Base-by-base conservation (phyloP, 164 flowering plant genomes). In the Brasenia schreberi region DNA sequence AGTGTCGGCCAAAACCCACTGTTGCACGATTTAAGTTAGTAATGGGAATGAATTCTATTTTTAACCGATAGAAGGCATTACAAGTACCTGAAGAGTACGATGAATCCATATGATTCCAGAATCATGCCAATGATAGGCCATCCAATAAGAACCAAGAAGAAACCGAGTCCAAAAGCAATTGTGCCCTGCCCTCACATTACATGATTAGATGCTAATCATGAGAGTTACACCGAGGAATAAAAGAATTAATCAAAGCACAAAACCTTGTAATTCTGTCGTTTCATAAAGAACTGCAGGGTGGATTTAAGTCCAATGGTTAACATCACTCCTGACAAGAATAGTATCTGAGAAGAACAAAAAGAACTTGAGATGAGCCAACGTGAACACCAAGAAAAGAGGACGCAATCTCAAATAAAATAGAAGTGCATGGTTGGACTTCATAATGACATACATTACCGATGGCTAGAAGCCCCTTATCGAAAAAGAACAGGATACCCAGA, bases 1-100 rank as follows among this genome's bases (percentile, higher is more conserved):
- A 89, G 71, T 19, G 99, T 92, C 19, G 97, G 97, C 97, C 99
- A 94, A 77, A 91, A 94, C 42, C 98, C 97, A 78, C 97, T 89
- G 90, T 75, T 72, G 39, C 72, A 69, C 44, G 68, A 59, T 71
- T 23, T 18, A 18, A n/a, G 14, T 76, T 65, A 79, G 66, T n/a
- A 73, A 42, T 16, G 14, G 49, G 65, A 6, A n/a, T 23, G 62
- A 61, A 61, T 39, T n/a, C 6, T 6, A 43, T 23, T 19, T 19
- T 33, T n/a, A 27, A 43, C 19, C 1, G 14, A 19, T 0, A 14
- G 49, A 70, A 70, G 62, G 10, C 33, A 16, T 23, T 27, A 39
- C 43, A 19, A 66, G 64, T 44, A 89, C 99, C 99, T 91, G 90
- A 91, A 94, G 33, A 90, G 90, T 43, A 88, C 84, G 61, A 92